Evolutionary conservation across 2,329 filamentous ascomycete genomes (phyloP), one percentile per base, ranked within the genome.

Genomic region (Colletotrichum caudatum): DNA sequence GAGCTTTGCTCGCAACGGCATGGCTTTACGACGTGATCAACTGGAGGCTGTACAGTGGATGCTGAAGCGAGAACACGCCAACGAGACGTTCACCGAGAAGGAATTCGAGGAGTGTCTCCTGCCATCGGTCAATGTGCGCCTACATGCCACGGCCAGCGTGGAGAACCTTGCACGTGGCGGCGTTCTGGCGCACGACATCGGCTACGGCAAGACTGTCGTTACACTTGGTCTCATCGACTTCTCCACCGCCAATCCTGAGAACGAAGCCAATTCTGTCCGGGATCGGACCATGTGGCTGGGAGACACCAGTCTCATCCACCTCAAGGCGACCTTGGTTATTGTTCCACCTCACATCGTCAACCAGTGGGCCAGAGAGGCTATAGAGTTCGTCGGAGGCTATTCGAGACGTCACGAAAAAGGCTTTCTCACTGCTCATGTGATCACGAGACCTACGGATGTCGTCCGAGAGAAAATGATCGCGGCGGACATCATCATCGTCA

Each of bases 181-280:
- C 37, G 78, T 85, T 11, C 75, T 84, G 8, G 83, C 83, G 1
- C 83, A 85, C 54, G 79, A 84, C 37, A 81, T 85, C 18, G 84
- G 84, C 20, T 85, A 81, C 64, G 83, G 84, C 1, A 85, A 85
- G 75, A 85, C 84, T 0, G 78, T 84, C 5, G 75, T 84, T 35
- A 80, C 76, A 7, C 78, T 85, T 16, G 82, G 79, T 1, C 75
- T 84, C 5, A 77, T 84, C 9, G 78, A 80, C 33, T 70, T 68
- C 9, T 77, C 57, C 7, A 33, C 41, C 20, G 76, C 20, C 78
- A 20, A 23, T 39, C 41, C 35, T 1, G 44, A 23, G 20, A 66
- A 81, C 59, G 29, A 59, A 1, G n/a, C 3, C 0, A 18, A 69
- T 0, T 80, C 78, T 14, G 58, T 77, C 6, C 1, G 39, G 0